Base-by-base conservation (phyloP, 768 basidiomycete species). In the Lactarius hatsudake region DNA sequence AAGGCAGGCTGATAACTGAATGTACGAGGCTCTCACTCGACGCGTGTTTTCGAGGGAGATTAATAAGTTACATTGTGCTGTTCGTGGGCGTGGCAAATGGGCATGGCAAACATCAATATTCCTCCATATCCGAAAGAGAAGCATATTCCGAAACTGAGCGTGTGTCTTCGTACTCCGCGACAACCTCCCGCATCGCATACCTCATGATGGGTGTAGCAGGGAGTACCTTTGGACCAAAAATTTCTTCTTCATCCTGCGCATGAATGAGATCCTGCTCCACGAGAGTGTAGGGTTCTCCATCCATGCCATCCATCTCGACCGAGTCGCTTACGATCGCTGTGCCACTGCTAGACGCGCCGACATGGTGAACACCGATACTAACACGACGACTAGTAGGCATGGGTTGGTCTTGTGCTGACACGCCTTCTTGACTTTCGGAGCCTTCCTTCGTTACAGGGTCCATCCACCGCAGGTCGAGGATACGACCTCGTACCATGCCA, bases 131-230 rank as follows among this genome's bases (percentile, higher is more conserved):
- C n/a, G 84, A 83, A 56, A 93, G 78, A 10, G 89, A 91, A 18
- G 89, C 90, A 72, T 93, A 92, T 69, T 92, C 91, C 8, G 89
- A 91, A 40, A 87, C 82, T 17, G 87, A 87, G 73, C 83, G 83
- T 66, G 87, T 85, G 69, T 91, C 88, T 70, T 92, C 87, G 70
- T 91, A 93, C 77, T 94, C 93, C 72, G 86, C 83, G 20, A 94
- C 84, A 10, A 94, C 91, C 73, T 91, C 87, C 60, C 86, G 80
- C 91, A 94, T 94, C 57, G 93, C 93, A 75, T 80, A 91, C 34
- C 87, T 80, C 86, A 93, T 90, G 66, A 94, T 90, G 2, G 91
- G 90, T 2, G 91, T 89, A 20, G 85, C 83, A 10, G 93, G 88
- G 38, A 91, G 81, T 64, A 94, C 74, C 75, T 89, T 89, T 15